These are phyloP conservation scores for Candida sakaeoensis DNA, from an alignment of 805 yeast species.

Conservation along the genomic window DNA sequence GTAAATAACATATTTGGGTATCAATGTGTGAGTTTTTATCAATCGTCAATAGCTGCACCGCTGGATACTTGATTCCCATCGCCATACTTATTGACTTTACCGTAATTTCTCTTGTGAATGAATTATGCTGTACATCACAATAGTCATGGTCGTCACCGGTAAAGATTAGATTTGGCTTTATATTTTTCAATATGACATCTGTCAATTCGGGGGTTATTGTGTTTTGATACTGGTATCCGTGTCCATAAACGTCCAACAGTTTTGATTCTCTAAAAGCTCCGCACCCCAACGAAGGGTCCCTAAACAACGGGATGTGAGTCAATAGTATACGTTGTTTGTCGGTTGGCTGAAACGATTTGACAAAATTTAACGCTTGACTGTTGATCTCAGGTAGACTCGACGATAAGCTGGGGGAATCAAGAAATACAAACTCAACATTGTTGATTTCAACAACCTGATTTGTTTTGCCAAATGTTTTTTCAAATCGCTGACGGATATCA, in stretches of 20 bases:
- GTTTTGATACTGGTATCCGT: slow-evolving; percentile 87
- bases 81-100: slow-evolving; percentile 41
- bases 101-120: slow-evolving; percentile 28
- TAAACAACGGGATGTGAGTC: slow-evolving; percentile 82
- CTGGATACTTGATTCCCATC: slow-evolving; percentile 39
- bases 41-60: slow-evolving; percentile 32
- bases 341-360: slow-evolving; percentile 21
- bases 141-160: slow-evolving; percentile 98
- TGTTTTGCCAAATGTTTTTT: slow-evolving; percentile 27
- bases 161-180: slow-evolving; percentile 68
- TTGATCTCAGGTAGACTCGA: slow-evolving; percentile 42
- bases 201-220: slow-evolving; percentile 62
- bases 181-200: slow-evolving; percentile 48
- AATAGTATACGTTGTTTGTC: slow-evolving; percentile 60
- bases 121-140: slow-evolving; percentile 67
- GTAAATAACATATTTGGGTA: slow-evolving; percentile 44
- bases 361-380: slow-evolving; percentile 50
- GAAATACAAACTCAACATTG: slow-evolving; percentile 34
- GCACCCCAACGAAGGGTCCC: slow-evolving; percentile 64
- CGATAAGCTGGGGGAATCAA: slow-evolving; percentile 82
- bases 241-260: slow-evolving; percentile 46
- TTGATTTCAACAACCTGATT: slow-evolving; percentile 23
- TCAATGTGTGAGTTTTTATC: slow-evolving; percentile 19
- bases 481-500: slow-evolving; percentile 26
- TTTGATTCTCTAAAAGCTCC: slow-evolving; percentile 75